A percentile compares a stretch with the other conserved stretches of the same genome.
phyloP scores from a whole-genome alignment of 2,329 filamentous ascomycete species.

The Ophiostoma quercus region DNA sequence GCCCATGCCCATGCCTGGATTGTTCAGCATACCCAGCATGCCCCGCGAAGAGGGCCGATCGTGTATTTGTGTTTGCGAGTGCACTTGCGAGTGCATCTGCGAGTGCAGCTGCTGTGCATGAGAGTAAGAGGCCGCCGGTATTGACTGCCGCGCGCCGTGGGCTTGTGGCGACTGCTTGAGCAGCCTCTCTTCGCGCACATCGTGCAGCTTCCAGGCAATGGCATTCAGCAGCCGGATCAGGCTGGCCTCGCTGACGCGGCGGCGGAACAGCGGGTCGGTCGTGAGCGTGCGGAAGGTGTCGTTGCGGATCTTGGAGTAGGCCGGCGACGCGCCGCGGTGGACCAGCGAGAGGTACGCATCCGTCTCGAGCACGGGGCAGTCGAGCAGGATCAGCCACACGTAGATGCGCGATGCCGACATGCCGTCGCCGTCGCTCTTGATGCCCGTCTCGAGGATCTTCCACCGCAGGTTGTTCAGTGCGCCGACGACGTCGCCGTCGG shows the following conservation, averaged over 20 bases:
- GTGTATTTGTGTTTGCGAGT: not conserved
- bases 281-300: conserved; percentile 96
- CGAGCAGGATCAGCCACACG: conserved; percentile 89
- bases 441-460: conserved; percentile 67
- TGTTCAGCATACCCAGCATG: conserved; percentile 21
- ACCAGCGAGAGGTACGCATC: conserved; percentile 86
- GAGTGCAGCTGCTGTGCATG: not conserved
- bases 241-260: conserved; percentile 91
- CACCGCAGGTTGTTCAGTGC: conserved; percentile 66
- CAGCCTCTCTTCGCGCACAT: conserved; percentile 54
- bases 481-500: conserved; percentile 60
- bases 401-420: conserved; percentile 94
- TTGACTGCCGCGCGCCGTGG: not conserved
- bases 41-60: not conserved
- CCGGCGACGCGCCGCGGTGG: conserved; percentile 86
- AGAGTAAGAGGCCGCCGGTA: not conserved
- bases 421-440: conserved; percentile 72
- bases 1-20: conserved; percentile 5
- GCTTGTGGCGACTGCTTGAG: conserved; percentile 18
- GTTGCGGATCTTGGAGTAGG: conserved; percentile 96
- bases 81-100: conserved; percentile 7
- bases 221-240: conserved; percentile 92
- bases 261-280: conserved; percentile 93
- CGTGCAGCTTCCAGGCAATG: conserved; percentile 87
- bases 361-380: conserved; percentile 77